These are phyloP conservation scores for Blastocladiella emersonii DNA, from an alignment of 371 early-diverging fungal genomes.

Conservation along the genomic window DNA sequence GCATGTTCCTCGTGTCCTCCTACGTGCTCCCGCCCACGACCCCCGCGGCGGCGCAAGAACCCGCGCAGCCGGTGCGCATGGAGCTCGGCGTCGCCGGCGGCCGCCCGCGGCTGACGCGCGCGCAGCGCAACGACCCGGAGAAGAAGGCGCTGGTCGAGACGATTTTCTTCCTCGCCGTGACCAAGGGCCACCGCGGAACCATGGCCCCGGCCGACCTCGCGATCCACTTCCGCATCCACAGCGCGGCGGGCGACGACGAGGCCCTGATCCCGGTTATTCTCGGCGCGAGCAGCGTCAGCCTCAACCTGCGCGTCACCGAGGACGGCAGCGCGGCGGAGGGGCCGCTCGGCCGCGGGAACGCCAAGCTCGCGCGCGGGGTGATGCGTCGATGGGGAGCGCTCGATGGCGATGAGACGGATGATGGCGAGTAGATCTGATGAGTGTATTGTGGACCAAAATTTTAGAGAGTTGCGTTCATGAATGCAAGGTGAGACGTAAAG, in stretches of 20 bases:
- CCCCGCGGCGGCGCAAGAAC: too few species aligned
- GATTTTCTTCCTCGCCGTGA: neutral
- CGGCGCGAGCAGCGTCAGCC: neutral
- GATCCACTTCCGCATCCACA: neutral
- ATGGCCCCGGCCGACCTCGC: neutral
- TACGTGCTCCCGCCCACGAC: too few species aligned
- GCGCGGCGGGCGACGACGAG: neutral
- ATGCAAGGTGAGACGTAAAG: too few species aligned
- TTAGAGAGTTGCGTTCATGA: too few species aligned
- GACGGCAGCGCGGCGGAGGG: neutral
- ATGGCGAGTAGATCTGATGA: neutral
- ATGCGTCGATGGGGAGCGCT: neutral
- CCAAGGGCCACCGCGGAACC: neutral
- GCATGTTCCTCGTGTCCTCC: too few species aligned
- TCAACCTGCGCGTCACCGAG: too few species aligned
- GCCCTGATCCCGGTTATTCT: neutral
- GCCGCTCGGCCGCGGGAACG: neutral
- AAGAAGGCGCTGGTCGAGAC: neutral
- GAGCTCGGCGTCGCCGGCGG: neutral
- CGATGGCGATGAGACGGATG: too few species aligned
- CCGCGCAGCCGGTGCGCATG: neutral
- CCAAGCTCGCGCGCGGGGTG: neutral
- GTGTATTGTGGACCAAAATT: too few species aligned
- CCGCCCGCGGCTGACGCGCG: neutral
- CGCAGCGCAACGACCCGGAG: too few species aligned